Conservation (phyloP, 2,329 filamentous ascomycete genomes). For the Penicillium sp. region DNA sequence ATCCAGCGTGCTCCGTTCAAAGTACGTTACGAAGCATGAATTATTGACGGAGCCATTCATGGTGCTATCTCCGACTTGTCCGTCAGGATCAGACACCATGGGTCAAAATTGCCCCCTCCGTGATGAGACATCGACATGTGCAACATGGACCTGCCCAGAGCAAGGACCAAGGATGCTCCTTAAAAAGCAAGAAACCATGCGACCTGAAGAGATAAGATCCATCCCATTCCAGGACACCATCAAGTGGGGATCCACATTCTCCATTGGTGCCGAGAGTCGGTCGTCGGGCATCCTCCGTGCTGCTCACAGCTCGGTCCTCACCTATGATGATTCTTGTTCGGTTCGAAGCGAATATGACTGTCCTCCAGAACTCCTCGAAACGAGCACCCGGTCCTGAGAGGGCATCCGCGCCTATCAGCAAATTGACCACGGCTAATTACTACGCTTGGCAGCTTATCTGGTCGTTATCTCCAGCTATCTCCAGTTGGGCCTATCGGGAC, state of each 20-base stretch:
- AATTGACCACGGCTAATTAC: slow-evolving; percentile 37
- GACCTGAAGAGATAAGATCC: not conserved
- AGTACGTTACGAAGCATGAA: not conserved
- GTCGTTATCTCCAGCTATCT: slow-evolving; percentile 17
- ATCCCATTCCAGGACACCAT: not conserved
- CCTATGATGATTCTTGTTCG: too few relatives aligned
- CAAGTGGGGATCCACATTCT: not conserved
- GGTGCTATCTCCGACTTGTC: not conserved
- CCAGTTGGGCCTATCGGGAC: slow-evolving; percentile 6
- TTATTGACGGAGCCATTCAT: not conserved
- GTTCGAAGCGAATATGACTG: not conserved
- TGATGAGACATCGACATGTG: not conserved
- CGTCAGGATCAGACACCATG: not conserved
- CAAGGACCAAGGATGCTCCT: not conserved
- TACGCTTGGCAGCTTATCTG: slow-evolving; percentile 29
- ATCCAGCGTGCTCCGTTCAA: not conserved
- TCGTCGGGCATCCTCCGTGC: not conserved
- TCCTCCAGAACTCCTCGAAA: not conserved
- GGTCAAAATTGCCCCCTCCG: not conserved
- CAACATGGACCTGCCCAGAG: not conserved
- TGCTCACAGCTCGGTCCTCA: not conserved
- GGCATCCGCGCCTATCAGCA: slow-evolving; percentile 14
- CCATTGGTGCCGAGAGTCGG: not conserved
- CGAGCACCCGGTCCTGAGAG: not conserved
- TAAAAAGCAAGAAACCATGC: slow-evolving; percentile 5